Evolutionary conservation across 371 early-diverging fungal species (phyloP).

Genomic region (Lichtheimia corymbifera): DNA sequence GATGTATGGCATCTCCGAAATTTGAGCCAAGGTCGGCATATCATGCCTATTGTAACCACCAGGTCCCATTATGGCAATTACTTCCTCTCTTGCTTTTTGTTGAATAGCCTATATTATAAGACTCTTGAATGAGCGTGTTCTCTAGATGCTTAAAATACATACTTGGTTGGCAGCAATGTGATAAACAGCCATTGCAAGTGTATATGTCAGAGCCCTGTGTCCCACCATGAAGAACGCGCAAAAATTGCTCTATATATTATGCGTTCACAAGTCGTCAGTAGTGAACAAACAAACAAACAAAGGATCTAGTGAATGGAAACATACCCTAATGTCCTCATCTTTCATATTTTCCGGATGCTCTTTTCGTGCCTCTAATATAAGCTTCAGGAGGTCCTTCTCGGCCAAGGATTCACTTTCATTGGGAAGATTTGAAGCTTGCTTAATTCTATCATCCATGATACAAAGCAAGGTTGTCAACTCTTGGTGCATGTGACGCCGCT

Average conservation of each 20-base stretch:
- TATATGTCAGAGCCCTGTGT: conserved; percentile 23
- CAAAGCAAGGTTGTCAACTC: conserved; percentile 20
- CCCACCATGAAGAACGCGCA: conserved; percentile 30
- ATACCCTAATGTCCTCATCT: conserved; percentile 33
- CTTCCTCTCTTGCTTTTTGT: background rate
- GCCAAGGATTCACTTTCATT: conserved; percentile 13
- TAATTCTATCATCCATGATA: conserved; percentile 31
- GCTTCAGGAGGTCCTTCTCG: conserved; percentile 44
- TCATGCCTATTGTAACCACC: conserved; percentile 17
- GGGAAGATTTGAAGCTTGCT: background rate
- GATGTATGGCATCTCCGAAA: conserved; percentile 18
- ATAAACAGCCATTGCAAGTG: conserved; percentile 22
- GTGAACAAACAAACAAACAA: background rate
- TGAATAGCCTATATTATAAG: background rate
- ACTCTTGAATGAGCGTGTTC: no score
- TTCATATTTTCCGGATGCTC: conserved; percentile 24
- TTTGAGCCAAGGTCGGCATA: conserved; percentile 17
- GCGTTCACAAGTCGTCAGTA: background rate
- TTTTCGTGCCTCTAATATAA: conserved; percentile 38
- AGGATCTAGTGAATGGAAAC: background rate
- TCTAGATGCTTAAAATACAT: background rate
- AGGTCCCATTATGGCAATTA: background rate
- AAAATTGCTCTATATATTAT: conserved; percentile 17
- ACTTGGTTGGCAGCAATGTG: conserved; percentile 28
- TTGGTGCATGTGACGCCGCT: conserved; percentile 29